These are phyloP conservation scores for Tetrahymena borealis DNA, from an alignment of 73 alveolate species.

Conservation along the genomic window DNA sequence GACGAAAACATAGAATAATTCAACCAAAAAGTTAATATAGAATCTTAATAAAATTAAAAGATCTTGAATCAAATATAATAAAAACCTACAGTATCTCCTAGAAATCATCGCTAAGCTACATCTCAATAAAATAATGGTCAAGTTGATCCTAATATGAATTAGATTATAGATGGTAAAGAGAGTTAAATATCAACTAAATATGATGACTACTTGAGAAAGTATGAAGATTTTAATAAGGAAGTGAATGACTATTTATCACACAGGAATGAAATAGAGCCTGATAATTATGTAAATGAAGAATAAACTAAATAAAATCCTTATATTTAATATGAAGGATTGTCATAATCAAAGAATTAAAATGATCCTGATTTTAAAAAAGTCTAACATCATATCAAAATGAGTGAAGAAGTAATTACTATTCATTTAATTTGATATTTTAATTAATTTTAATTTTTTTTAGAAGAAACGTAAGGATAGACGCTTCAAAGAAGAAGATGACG, in stretches of 20 bases:
- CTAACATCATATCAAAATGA: background rate
- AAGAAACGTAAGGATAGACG: background rate
- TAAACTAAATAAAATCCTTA: background rate
- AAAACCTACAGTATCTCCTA: background rate
- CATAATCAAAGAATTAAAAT: background rate
- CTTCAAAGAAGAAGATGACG: background rate
- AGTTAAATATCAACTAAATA: background rate
- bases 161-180: background rate
- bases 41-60: background rate
- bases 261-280: background rate
- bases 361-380: background rate
- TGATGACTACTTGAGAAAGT: background rate
- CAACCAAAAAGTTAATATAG: background rate
- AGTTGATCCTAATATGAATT: too few relatives aligned
- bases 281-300: background rate
- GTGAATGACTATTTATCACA: background rate
- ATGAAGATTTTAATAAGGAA: background rate
- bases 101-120: background rate
- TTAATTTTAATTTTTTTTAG: background rate
- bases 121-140: too few relatives aligned
- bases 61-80: background rate
- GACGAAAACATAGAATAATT: background rate
- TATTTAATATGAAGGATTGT: background rate
- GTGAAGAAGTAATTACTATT: background rate
- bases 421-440: background rate